Evolutionary conservation across 345 rosid species (phyloP), one percentile per base, ranked within the genome.

Genomic region (Triadica sebifera): DNA sequence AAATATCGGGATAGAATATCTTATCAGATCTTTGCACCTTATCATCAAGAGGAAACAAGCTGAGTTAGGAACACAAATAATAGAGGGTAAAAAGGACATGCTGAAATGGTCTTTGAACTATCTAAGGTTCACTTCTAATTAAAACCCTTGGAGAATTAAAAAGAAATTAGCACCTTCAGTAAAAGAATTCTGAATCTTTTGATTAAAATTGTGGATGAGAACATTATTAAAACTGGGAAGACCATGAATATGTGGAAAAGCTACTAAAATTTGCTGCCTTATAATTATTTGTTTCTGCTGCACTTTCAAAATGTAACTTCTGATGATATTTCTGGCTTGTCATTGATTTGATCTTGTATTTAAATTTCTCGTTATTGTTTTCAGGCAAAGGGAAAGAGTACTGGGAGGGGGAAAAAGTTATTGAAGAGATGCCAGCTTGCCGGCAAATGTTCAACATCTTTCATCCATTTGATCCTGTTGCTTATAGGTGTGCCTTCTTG

Each of bases 381-480:
- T 29, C 84, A 92, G 98, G 99, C 66, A 89, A 89, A 82, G 99
- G 98, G 65, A 73, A 85, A 77, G 93, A 88, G 12, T 95, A 95
- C 80, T 90, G 98, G 99, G 89, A 45, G 50, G 97, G 85, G 84
- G 98, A 87, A 67, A 90, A 86, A 75, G 86, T 83, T 74, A 80
- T 4, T 43, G 99, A 95, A 87, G 98, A 93, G 91, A 91, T 91
- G 89, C 99, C 98, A 65, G 89, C 93, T 66, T 95, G 98, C 80
- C 86, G 81, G 73, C 99, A 86, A 85, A 93, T 95, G 98, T 85
- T 93, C 91, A 95, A 93, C 86, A 95, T 95, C 73, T 95, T 93
- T 83, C 98, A 93, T 81, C 99, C 98, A 25, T 95, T 75, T 79
- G 99, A 95, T 84, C 99, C 99, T 64, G 99, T 95, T 77, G 99